phyloP scores from a whole-genome alignment of 495 filamentous ascomycete genomes.

The Hyphodiscus hymeniophilus region DNA sequence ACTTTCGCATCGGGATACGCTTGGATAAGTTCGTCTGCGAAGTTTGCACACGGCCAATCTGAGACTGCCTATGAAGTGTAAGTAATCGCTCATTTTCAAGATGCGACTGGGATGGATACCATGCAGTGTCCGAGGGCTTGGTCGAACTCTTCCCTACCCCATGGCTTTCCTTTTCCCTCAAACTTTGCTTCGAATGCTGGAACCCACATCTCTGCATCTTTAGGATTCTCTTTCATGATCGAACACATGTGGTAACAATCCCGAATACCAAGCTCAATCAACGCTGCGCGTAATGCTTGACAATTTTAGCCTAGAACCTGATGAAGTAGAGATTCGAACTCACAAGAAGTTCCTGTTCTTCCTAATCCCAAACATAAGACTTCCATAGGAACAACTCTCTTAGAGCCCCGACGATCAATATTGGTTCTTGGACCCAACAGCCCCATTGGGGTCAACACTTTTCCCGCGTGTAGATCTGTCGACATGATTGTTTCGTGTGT shows the following conservation, averaged over 20 bases:
- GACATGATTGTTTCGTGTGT: too few relatives aligned
- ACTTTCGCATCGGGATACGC: constrained; percentile 41
- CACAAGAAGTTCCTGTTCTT: constrained; percentile 16
- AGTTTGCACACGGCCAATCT: constrained; percentile 27
- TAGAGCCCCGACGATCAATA: constrained; percentile 11
- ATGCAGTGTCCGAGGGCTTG: constrained; percentile 32
- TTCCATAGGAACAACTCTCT: constrained; percentile 16
- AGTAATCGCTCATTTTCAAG: too few relatives aligned
- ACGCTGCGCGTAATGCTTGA: constrained; percentile 7
- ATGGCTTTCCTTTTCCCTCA: constrained; percentile 10
- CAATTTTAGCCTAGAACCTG: background rate
- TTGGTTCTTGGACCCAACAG: background rate
- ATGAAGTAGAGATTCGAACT: background rate
- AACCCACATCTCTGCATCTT: constrained; percentile 15
- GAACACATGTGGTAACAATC: constrained; percentile 13
- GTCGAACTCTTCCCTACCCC: constrained; percentile 22
- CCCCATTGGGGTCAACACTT: background rate
- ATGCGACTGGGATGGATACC: background rate
- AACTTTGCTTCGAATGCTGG: constrained; percentile 11
- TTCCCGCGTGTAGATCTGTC: too few relatives aligned
- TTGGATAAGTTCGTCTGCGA: constrained; percentile 31
- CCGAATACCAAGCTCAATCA: constrained; percentile 11
- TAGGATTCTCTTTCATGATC: constrained; percentile 5
- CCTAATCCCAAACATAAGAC: constrained; percentile 13
- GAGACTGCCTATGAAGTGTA: constrained; percentile 26